Evolutionary conservation across 2,329 filamentous ascomycete genomes (phyloP), one percentile per base, ranked within the genome.

Genomic region (Leptographium lundbergii): DNA sequence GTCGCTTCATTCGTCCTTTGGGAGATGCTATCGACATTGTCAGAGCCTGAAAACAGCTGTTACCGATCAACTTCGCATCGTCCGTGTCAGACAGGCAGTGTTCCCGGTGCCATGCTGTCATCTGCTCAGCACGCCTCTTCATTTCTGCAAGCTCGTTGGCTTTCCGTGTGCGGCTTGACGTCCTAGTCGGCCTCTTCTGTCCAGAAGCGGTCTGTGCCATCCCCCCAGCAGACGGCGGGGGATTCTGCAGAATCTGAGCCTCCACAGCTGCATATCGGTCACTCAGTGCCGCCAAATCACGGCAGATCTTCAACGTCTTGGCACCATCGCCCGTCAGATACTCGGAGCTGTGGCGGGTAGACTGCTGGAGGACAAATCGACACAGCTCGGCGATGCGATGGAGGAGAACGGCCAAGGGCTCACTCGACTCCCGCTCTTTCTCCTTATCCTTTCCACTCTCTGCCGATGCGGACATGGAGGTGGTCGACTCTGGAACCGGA

Each of bases 1-100:
- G 65, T 29, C 72, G 69, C 62, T 74, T 77, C 73, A 80, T 79
- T 3, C 78, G 74, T 39, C 74, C 74, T 1, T 56, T 63, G 3
- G 68, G 59, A 10, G 56, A 57, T 5, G 7, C 11, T 6, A 67
- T 19, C 1, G 59, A 51, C 4, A 56, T 47, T 4, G 67, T 67
- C 1, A 61, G 27, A 24, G 25, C 57, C 53, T 58, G 62, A 67
- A 56, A 69, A 45, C 61, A 54, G 45, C 66, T 74, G 57, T 48
- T 56, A 29, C 24, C 56, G 4, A 74, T 57, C 5, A 80, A 69
- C 1, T 62, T 56, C 4, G 72, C 66, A 62, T 77, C 76, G 0
- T 67, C 62, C 0, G 67, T 22, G 2, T 70, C 69, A 4, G 60
- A 61, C 25, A 78, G 60, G 39, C 69, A 69, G 59, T 72, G 57